Conservation (phyloP, 73 alveolate species). For the Paramecium bursaria region DNA sequence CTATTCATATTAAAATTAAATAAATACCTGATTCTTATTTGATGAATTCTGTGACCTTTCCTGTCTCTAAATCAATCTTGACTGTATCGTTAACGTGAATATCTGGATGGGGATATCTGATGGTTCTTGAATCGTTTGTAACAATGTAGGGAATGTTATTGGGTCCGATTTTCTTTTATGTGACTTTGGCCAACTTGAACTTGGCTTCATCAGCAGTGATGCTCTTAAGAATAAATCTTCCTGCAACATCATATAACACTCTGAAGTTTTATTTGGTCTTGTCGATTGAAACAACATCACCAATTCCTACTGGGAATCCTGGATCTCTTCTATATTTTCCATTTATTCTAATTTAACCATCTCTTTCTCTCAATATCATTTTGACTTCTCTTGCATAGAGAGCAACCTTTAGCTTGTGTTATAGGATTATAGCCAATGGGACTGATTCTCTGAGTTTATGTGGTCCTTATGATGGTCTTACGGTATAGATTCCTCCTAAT, state of each 20-base stretch:
- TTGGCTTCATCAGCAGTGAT: conserved; percentile 67
- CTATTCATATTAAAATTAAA: conserved; percentile 52
- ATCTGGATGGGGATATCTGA: conserved; percentile 98
- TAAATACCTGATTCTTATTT: conserved; percentile 81
- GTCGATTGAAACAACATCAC: conserved; percentile 91
- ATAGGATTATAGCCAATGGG: conserved; percentile 90
- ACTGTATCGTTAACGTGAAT: conserved; percentile 90
- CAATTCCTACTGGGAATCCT: conserved; percentile 96
- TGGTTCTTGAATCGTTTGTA: conserved; percentile 98
- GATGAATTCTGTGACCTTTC: conserved; percentile 88
- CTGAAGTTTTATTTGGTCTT: conserved; percentile 95
- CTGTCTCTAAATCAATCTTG: conserved; percentile 78
- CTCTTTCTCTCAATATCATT: conserved; percentile 83
- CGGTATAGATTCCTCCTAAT: conserved; percentile 91
- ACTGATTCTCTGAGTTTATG: conserved; percentile 97
- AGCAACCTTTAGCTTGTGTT: conserved; percentile 94
- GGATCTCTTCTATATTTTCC: conserved; percentile 96
- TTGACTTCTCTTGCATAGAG: conserved; percentile 89
- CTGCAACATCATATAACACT: conserved; percentile 96
- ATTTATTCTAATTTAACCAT: conserved; percentile 91
- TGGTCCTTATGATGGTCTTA: conserved; percentile 97
- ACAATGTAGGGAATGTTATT: conserved; percentile 97
- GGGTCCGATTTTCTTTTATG: conserved; percentile 92
- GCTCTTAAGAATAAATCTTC: conserved; percentile 87
- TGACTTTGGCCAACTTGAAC: conserved; percentile 97